These are phyloP conservation scores for Spirogloea muscicola DNA, from an alignment of 139 green algal genomes.

Conservation along the genomic window DNA sequence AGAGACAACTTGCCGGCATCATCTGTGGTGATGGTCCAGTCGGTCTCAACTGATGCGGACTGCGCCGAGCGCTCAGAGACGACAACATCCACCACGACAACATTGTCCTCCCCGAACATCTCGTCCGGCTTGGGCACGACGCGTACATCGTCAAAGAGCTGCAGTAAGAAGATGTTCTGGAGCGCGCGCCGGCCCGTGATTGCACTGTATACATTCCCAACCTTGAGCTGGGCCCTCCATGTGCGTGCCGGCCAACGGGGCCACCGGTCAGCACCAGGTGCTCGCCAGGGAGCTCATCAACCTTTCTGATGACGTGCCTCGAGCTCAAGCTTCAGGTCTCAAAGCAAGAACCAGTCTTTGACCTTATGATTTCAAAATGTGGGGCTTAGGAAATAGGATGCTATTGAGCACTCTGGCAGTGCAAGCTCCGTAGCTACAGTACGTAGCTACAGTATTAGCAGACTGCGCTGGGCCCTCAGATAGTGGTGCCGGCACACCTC, in stretches of 20 bases:
- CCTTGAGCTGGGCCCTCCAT: constrained; percentile 55
- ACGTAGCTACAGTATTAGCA: no score
- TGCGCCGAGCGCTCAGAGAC: constrained; percentile 63
- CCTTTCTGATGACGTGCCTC: no score
- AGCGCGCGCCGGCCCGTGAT: constrained; percentile 64
- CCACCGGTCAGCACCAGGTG: no score
- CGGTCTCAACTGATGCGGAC: constrained; percentile 43
- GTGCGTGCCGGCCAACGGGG: constrained; percentile 65
- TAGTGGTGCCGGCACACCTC: no score
- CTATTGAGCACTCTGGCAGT: no score
- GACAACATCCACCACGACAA: constrained; percentile 73
- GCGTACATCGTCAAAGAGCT: constrained; percentile 78
- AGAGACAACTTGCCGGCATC: constrained; percentile 58
- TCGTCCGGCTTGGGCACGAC: constrained; percentile 57
- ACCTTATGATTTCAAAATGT: no score
- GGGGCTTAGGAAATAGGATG: no score
- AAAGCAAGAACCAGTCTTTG: no score
- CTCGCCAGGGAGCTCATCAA: no score
- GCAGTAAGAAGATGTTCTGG: constrained; percentile 68
- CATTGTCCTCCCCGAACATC: constrained; percentile 40
- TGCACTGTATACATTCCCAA: constrained; percentile 63
- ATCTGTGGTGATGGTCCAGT: constrained; percentile 65
- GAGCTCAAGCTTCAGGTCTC: no score
- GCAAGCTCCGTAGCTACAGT: no score
- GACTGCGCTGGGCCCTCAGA: no score